Conservation (phyloP, 1,284 basidiomycete species). For the Phellopilus nigrolimitatus region DNA sequence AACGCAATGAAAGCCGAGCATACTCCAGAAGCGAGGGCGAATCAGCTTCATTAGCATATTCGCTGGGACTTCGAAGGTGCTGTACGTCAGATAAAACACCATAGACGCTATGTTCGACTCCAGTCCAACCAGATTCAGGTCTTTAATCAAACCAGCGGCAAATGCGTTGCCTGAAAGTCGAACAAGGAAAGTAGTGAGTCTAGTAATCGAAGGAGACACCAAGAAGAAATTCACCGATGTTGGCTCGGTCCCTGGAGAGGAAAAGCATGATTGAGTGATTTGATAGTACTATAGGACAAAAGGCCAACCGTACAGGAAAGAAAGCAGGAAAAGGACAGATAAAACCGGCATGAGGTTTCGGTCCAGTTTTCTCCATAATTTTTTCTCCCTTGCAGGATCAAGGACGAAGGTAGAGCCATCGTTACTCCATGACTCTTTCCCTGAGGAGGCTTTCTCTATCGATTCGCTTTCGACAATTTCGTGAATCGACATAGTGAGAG, state of each 20-base stretch:
- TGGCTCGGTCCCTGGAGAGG: conserved; percentile 32
- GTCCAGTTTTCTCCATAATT: conserved; percentile 45
- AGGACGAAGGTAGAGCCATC: not conserved
- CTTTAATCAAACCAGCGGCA: conserved; percentile 24
- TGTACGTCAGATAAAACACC: conserved; percentile 19
- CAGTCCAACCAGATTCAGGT: conserved; percentile 23
- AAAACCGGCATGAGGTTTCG: conserved; percentile 45
- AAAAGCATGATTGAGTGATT: conserved; percentile 2
- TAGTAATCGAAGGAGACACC: no score
- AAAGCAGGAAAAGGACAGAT: conserved; percentile 55
- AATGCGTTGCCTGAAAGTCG: conserved; percentile 24
- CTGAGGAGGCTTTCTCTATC: not conserved
- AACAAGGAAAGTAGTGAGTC: not conserved
- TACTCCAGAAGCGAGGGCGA: conserved; percentile 3
- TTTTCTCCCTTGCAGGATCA: not conserved
- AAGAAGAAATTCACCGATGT: no score
- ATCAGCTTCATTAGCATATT: not conserved
- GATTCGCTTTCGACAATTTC: not conserved
- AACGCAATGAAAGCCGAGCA: conserved; percentile 11
- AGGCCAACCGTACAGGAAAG: conserved; percentile 50
- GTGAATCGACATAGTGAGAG: conserved; percentile 1
- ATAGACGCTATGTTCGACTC: conserved; percentile 25
- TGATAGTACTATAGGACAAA: not conserved
- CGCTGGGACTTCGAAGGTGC: conserved; percentile 6
- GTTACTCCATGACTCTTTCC: not conserved